Evolutionary conservation across 1,284 basidiomycete species (phyloP), one percentile per base, ranked within the genome.

Genomic region (Leccinum griseonigrum): DNA sequence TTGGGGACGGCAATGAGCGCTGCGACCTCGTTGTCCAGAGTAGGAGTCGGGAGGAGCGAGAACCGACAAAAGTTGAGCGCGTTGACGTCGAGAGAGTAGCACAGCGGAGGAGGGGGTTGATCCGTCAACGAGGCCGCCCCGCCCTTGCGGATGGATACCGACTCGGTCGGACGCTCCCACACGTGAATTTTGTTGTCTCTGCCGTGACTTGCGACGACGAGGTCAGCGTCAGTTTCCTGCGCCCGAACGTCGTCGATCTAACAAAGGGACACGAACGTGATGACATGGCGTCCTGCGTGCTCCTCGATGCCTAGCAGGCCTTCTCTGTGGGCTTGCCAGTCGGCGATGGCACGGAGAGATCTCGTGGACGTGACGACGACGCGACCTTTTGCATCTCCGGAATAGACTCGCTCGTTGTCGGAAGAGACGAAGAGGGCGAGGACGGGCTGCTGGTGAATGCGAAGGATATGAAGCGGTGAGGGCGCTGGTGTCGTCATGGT

Each of bases 21-120:
- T 48, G 76, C 43, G 2, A n/a, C 52, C 63, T 54, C 60, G 3
- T 18, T 64, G n/a, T 55, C 62, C n/a, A 56, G 58, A 36, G 60
- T 59, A 6, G 65, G 56, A n/a, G 67, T 51, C 4, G 70, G 71
- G 31, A 84, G 68, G 0, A 91, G 70, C 4, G 87, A 84, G 72
- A 96, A 95, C 1, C 88, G 85, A 75, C 94, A 96, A 71, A 91
- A 97, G 73, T 96, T 97, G 64, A 97, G 80, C 2, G 94, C 86
- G 72, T 97, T 97, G 61, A 94, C 87, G 68, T 92, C 90, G 74
- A 97, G 78, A 0, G 88, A 88, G 66, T 86, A 87, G 3, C 76
- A 69, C 4, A 92, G 71, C 6, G 71, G 64, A 3, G 90, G 91
- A 0, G 74, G 75, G 1, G 79, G 77, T 10, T 82, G 74, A 16